phyloP scores from a whole-genome alignment of 345 rosid genomes.

The Leavenworthia alabamica region DNA sequence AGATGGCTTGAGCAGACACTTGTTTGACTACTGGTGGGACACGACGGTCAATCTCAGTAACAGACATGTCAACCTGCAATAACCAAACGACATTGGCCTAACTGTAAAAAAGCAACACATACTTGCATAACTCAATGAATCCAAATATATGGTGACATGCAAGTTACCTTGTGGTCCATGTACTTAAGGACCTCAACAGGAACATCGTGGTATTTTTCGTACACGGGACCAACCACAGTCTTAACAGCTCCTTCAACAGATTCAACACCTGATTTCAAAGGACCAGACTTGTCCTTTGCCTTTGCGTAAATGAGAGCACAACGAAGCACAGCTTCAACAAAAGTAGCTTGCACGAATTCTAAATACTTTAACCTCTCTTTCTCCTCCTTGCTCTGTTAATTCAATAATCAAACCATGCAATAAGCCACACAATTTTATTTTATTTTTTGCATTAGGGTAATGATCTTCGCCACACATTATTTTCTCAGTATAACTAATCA shows the following conservation, averaged over 20 bases:
- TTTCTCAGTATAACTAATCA: background rate
- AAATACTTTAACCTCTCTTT: conserved; percentile 60
- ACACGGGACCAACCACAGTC: conserved; percentile 72
- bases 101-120: background rate
- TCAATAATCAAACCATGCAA: background rate
- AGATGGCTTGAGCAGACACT: conserved; percentile 62
- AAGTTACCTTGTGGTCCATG: conserved; percentile 68
- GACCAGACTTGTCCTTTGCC: conserved; percentile 80
- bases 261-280: conserved; percentile 75
- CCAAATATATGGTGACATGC: background rate
- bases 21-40: conserved; percentile 72
- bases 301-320: conserved; percentile 49
- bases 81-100: background rate
- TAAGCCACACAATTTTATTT: background rate
- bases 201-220: conserved; percentile 54
- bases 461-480: background rate
- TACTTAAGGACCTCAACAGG: conserved; percentile 63
- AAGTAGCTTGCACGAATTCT: conserved; percentile 74
- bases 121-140: background rate
- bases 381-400: conserved; percentile 28
- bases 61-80: conserved; percentile 67
- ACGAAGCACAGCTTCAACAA: conserved; percentile 47
- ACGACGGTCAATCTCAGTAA: conserved; percentile 48
- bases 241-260: conserved; percentile 75
- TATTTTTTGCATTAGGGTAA: background rate